Evolutionary conservation across 768 basidiomycete genomes (phyloP).

Genomic region (Tylopilus intermedius): DNA sequence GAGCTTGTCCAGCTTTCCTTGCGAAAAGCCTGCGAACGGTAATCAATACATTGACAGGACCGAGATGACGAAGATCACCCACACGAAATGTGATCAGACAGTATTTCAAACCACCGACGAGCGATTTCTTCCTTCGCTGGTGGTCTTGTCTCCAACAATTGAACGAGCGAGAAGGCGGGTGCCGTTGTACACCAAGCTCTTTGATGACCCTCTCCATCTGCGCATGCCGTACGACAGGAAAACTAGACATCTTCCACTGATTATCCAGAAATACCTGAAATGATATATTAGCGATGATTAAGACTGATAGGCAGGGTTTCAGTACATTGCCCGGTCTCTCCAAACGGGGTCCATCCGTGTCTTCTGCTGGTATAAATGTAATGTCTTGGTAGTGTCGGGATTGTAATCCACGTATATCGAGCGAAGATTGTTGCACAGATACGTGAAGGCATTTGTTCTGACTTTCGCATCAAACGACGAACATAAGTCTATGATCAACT

Average conservation of each 20-base stretch:
- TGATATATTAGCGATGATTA: not conserved
- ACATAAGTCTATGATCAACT: not conserved
- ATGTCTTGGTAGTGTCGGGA: not conserved
- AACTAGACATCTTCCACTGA: slow-evolving; percentile 59
- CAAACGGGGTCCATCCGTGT: not conserved
- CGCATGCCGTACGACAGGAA: slow-evolving; percentile 54
- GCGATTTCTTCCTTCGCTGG: slow-evolving; percentile 52
- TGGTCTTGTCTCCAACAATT: slow-evolving; percentile 49
- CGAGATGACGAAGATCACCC: slow-evolving; percentile 15
- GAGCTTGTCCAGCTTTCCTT: slow-evolving; percentile 47
- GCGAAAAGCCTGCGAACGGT: slow-evolving; percentile 46
- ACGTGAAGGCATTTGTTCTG: not conserved
- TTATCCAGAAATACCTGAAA: slow-evolving; percentile 2
- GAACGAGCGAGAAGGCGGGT: slow-evolving; percentile 63
- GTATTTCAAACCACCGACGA: slow-evolving; percentile 55
- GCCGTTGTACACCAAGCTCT: slow-evolving; percentile 61
- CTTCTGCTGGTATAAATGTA: not conserved
- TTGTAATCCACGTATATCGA: not conserved
- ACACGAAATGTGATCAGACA: slow-evolving; percentile 57
- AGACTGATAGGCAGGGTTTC: slow-evolving; percentile 24
- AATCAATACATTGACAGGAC: not conserved
- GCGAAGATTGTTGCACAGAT: not conserved
- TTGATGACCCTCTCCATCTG: slow-evolving; percentile 41
- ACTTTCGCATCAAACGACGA: not conserved
- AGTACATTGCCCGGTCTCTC: slow-evolving; percentile 1